Percentiles rank a stretch among this genome's conserved stretches.
Evolutionary conservation across 306 rosid species (phyloP).

Genomic region (Boehmeria nivea): DNA sequence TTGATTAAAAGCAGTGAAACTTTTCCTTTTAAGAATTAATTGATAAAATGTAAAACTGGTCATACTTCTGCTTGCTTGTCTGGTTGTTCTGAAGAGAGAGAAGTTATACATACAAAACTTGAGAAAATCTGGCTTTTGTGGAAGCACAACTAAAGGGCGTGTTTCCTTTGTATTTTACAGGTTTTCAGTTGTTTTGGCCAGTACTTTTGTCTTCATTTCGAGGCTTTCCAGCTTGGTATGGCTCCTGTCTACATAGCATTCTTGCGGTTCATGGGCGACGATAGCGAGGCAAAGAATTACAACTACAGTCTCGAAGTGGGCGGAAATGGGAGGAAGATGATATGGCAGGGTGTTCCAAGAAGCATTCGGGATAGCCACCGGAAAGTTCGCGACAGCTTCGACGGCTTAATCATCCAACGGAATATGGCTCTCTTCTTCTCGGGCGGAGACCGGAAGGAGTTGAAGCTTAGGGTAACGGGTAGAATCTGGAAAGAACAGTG

Average conservation of each 20-base stretch:
- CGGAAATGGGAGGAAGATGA: slow-evolving; percentile 87
- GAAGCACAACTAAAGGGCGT: not conserved
- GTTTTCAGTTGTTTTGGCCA: slow-evolving; percentile 92
- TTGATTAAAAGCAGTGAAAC: no score
- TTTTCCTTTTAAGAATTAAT: no score
- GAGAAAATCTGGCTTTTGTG: not conserved
- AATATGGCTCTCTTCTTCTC: slow-evolving; percentile 92
- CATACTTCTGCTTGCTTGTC: no score
- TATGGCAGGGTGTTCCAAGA: slow-evolving; percentile 88
- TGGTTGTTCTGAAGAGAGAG: no score
- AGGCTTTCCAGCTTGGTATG: slow-evolving; percentile 85
- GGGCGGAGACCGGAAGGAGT: slow-evolving; percentile 67
- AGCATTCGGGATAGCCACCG: slow-evolving; percentile 85
- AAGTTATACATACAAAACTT: no score
- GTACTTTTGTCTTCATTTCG: slow-evolving; percentile 83
- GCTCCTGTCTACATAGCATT: slow-evolving; percentile 91
- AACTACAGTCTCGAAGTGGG: slow-evolving; percentile 93
- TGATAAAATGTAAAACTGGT: no score
- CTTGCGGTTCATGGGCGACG: slow-evolving; percentile 91
- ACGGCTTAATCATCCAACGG: slow-evolving; percentile 83
- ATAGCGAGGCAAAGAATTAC: slow-evolving; percentile 78
- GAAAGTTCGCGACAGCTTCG: slow-evolving; percentile 84
- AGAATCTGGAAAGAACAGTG: slow-evolving; percentile 87
- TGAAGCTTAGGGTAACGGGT: slow-evolving; percentile 81
- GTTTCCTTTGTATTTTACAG: slow-evolving; percentile 31